phyloP scores from a whole-genome alignment of 495 filamentous ascomycete genomes.

The Aspergillus haitiensis region DNA sequence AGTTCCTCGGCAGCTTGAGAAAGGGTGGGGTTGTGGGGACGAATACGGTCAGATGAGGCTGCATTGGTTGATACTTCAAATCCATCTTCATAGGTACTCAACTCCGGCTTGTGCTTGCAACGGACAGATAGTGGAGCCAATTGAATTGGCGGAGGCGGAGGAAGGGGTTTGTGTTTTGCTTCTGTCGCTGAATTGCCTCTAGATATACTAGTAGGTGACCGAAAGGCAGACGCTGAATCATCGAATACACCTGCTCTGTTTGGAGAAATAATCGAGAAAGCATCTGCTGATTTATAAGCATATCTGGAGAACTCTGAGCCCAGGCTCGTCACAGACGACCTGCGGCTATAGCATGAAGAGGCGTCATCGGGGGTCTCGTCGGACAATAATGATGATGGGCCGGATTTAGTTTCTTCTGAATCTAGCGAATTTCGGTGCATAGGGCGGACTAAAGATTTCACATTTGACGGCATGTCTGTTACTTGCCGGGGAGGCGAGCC shows the following conservation, averaged over 20 bases:
- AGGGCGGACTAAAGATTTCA: neutral
- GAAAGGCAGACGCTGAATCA: slow-evolving; percentile 21
- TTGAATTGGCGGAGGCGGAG: slow-evolving; percentile 40
- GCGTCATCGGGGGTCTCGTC: slow-evolving; percentile 28
- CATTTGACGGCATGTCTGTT: neutral
- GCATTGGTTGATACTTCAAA: slow-evolving; percentile 1
- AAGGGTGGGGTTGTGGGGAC: slow-evolving; percentile 28
- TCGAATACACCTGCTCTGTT: slow-evolving; percentile 47
- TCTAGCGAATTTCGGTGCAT: slow-evolving; percentile 9
- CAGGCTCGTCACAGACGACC: slow-evolving; percentile 37
- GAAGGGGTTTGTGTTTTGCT: slow-evolving; percentile 50
- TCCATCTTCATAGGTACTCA: neutral
- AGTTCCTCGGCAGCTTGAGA: slow-evolving; percentile 39
- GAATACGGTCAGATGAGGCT: slow-evolving; percentile 8
- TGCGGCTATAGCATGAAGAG: slow-evolving; percentile 42
- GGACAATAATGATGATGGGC: slow-evolving; percentile 28
- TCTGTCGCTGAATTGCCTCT: slow-evolving; percentile 28
- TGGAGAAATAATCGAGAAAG: slow-evolving; percentile 41
- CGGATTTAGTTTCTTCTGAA: slow-evolving; percentile 5
- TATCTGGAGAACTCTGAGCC: slow-evolving; percentile 18
- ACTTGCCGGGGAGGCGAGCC: neutral
- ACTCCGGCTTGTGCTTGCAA: slow-evolving; percentile 14
- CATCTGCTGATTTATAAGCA: slow-evolving; percentile 26
- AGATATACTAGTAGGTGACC: slow-evolving; percentile 14
- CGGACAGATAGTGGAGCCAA: slow-evolving; percentile 36